Base-by-base conservation (phyloP, 805 yeast species). In the Debaryomyces tyrocola region DNA sequence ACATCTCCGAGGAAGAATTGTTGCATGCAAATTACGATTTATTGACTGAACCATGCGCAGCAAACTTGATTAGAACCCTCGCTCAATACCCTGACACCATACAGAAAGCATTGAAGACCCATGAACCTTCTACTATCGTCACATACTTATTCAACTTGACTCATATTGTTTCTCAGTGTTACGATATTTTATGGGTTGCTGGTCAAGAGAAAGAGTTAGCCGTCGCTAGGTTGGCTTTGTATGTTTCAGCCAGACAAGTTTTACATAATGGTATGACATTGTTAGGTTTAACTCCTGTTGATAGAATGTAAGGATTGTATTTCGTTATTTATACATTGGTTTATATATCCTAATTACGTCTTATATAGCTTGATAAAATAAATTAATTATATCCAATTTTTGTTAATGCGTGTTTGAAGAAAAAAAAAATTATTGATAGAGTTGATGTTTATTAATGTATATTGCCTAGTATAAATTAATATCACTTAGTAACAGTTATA, bases 251-350 rank as follows among this genome's bases (percentile, higher is more conserved):
- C 43, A 84, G 91, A 71, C 95, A 87, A 72, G 95, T 90, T 10
- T 76, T 94, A 57, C 76, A 76, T 71, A 91, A 90, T 62, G 99
- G 97, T 75, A 84, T 94, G 90, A 74, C 75, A 39, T 74, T 94
- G 62, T 75, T 94, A 61, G 97, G 97, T 47, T 78, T 94, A 64
- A 90, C 97, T 38, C 98, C 99, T n/a, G 98, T 94, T 51, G 96
- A 92, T 60, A 85, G 98, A 81, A 92, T 92, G 98, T 92, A 77
- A 71, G 10, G 27, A 9, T 6, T 24, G 27, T 24, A 24, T 24
- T 24, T 24, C 18, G 27, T 24, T 24, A 24, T 24, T 24, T 24
- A 24, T 24, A 24, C 27, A 24, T 24, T 6, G 7, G 10, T 24
- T 24, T 24, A 24, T 24, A 24, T 24, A 24, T 6, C 27, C 27